Evolutionary conservation across 495 filamentous ascomycete genomes (phyloP), one percentile per base, ranked within the genome.

Genomic region (Tetracladium setigerum): DNA sequence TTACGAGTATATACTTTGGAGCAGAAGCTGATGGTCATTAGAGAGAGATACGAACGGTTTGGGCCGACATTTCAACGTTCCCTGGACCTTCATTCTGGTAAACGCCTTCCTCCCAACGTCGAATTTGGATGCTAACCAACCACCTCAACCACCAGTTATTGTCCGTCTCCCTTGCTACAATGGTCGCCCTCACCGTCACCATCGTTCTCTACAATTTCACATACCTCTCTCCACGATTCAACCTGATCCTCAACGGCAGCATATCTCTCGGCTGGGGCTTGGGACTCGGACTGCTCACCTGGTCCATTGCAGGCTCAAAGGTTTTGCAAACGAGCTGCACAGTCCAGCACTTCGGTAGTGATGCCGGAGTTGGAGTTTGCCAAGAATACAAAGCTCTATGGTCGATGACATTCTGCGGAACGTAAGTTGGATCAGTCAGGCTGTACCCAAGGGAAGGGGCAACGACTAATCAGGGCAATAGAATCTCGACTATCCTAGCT

Each of bases 1-100:
- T 27, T 3, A 7, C 22, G 22, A 27, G 22, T 27, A 3, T 7
- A 27, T 27, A 27, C 22, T 7, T n/a, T 22, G 40, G 33, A n/a
- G 14, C 31, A 12, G 32, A 7, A 30, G 12, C 48, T 56, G 32
- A 46, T 27, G 22, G 22, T 7, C 41, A 14, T 13, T 30, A 7
- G 5, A 35, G 4, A 11, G 14, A 17, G 9, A 44, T 38, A 56
- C 46, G 46, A 17, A 52, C 63, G 31, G 74, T 76, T 27, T 3
- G 3, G 22, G 22, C 22, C 22, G 22, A 47, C 62, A 69, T 30
- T 77, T 69, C 56, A 65, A 67, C 41, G 62, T 81, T 4, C 82
- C 81, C 11, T 84, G 76, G 70, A 79, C 81, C 18, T 84, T 84
- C 54, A 64, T 84, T 15, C 61, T 83, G 42, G 80, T 84, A 70